A percentile compares a stretch with the other conserved stretches of the same genome.
Conservation (phyloP, 2,329 filamentous ascomycete genomes). For the Xylaria digitata region DNA sequence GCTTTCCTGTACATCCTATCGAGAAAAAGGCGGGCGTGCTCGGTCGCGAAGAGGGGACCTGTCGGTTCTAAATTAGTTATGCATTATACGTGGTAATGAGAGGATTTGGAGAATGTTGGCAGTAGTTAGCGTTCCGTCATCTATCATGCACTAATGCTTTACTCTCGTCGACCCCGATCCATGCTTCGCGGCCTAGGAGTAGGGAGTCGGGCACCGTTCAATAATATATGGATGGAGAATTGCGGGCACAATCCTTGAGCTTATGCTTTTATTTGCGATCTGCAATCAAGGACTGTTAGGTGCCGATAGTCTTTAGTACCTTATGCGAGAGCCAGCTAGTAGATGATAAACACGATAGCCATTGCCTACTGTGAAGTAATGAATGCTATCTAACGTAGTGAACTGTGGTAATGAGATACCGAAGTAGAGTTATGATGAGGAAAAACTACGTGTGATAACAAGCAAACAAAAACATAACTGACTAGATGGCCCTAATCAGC, state of each 20-base stretch:
- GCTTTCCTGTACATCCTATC: not conserved
- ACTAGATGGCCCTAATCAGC: not conserved
- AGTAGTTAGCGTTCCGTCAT: not conserved
- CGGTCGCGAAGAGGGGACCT: not conserved
- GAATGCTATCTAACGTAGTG: not conserved
- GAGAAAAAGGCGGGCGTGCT: not conserved
- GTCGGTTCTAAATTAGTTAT: not conserved
- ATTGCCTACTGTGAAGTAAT: not conserved
- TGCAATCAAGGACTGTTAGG: slow-evolving; percentile 2
- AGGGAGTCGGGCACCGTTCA: slow-evolving; percentile 1
- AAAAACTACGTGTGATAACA: not conserved
- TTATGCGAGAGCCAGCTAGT: slow-evolving; percentile 5
- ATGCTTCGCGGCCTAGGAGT: not conserved
- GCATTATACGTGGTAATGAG: slow-evolving; percentile 7
- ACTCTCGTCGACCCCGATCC: not conserved
- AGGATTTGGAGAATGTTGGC: slow-evolving; percentile 4
- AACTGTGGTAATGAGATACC: not conserved
- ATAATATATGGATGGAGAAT: not conserved
- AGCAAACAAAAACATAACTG: not conserved
- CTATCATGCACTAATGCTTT: not conserved
- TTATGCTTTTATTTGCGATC: not conserved
- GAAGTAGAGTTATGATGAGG: slow-evolving; percentile 1
- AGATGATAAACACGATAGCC: not conserved
- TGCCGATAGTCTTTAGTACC: not conserved
- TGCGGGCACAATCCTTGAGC: not conserved